Evolutionary conservation across 2,329 filamentous ascomycete genomes (phyloP), one percentile per base, ranked within the genome.

Genomic region (Paraconiothyrium brasiliense): DNA sequence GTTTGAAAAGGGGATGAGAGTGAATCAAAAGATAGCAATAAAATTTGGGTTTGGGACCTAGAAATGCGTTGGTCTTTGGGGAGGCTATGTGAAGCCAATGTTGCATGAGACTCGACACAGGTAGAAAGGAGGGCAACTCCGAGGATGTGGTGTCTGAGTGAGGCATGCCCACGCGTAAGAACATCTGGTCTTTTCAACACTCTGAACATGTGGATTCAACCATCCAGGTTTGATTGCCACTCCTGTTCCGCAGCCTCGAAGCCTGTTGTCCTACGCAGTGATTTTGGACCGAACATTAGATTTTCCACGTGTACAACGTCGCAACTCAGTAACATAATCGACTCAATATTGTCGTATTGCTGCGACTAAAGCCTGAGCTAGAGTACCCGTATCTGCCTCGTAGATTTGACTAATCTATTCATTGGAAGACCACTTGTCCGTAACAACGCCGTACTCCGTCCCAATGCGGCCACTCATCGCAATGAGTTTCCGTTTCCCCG

Each of bases 371-470:
- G 54, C 54, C 27, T 56, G 41, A n/a, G 54, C 43, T 56, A 56
- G 41, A 37, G 54, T 32, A 46, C 41, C 41, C 54, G 27, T 34
- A 56, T 47, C 41, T 14, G 54, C 54, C 43, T 46, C 16, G 32
- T 47, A 37, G 54, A 47, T 37, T 9, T 32, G 54, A 20, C 51
- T 24, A 43, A 47, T 56, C 54, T 56, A 47, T 37, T 47, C 54
- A 39, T 30, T 35, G 39, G 54, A 47, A 37, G 41, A 56, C 43
- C 41, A 39, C 54, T 44, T 35, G 54, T 47, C 54, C 54, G 24
- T 47, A 47, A 37, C 37, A 56, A 56, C 54, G 54, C 54, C 54
- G 43, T 56, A 56, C 54, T 56, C 54, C 54, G 30, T 46, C 43
- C 54, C 43, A 56, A 56, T 56, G 54, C 43, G 43, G 43, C 54